phyloP scores from a whole-genome alignment of 441 rosid genomes.

The Euphorbia corollata region DNA sequence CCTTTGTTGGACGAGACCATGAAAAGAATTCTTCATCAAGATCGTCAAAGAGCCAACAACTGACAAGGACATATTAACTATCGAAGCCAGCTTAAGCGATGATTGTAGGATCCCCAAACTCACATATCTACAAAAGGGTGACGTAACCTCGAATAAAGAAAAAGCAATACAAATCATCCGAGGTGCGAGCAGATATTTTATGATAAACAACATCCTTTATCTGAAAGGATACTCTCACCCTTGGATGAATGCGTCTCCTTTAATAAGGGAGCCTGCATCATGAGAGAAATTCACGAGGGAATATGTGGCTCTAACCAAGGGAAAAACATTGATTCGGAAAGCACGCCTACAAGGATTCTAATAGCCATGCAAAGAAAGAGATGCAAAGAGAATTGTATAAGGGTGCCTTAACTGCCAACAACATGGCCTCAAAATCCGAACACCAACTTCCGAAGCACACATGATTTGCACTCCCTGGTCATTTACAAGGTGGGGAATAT shows the following conservation, averaged over 20 bases:
- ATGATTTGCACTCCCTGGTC: no score
- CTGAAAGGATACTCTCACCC: neutral
- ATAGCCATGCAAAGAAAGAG: no score
- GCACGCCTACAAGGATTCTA: no score
- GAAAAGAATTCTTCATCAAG: neutral
- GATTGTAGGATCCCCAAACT: neutral
- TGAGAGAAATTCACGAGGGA: neutral
- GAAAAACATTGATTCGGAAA: neutral
- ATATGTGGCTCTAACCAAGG: neutral
- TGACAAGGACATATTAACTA: neutral
- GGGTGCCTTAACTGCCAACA: no score
- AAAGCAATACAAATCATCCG: no score
- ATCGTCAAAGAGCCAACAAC: neutral
- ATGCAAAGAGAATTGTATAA: no score
- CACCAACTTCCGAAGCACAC: no score
- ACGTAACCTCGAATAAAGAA: no score
- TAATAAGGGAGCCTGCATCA: neutral
- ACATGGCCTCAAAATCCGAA: no score
- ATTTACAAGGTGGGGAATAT: neutral
- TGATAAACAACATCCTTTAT: neutral
- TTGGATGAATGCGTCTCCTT: neutral
- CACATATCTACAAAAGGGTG: neutral
- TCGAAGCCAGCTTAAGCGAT: neutral
- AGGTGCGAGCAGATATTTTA: neutral
- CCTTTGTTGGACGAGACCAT: neutral